Conservation (phyloP, 2,329 filamentous ascomycete genomes). For the Verticillium albo-atrum region DNA sequence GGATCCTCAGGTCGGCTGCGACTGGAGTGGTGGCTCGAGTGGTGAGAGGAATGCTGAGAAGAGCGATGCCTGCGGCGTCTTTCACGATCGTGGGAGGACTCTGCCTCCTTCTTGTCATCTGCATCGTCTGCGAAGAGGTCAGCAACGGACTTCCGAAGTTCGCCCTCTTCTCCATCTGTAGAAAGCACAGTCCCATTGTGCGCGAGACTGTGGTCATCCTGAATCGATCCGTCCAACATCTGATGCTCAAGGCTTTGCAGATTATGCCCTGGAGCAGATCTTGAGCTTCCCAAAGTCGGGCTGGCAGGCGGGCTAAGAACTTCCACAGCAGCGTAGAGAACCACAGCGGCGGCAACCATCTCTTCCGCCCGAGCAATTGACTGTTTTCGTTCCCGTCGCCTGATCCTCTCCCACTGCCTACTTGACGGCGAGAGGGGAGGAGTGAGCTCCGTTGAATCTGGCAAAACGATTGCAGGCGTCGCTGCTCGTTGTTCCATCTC, state of each 20-base stretch:
- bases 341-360: slow-evolving; percentile 47
- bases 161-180: slow-evolving; percentile 24
- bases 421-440: slow-evolving; percentile 27
- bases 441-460: slow-evolving; percentile 30
- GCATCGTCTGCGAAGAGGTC: slow-evolving; percentile 52
- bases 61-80: slow-evolving; percentile 36
- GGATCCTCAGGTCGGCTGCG: slow-evolving; percentile 28
- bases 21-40: slow-evolving; percentile 24
- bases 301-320: slow-evolving; percentile 37
- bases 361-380: slow-evolving; percentile 46
- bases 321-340: slow-evolving; percentile 48
- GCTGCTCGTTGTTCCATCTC: slow-evolving; percentile 34
- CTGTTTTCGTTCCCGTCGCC: slow-evolving; percentile 40
- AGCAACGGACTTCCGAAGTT: slow-evolving; percentile 44
- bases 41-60: slow-evolving; percentile 29
- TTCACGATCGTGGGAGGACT: slow-evolving; percentile 26
- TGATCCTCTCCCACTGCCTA: slow-evolving; percentile 35
- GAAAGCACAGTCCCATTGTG: neutral
- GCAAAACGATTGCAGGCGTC: slow-evolving; percentile 44
- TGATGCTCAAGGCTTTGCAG: neutral
- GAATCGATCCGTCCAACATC: slow-evolving; percentile 13
- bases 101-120: slow-evolving; percentile 18
- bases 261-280: neutral
- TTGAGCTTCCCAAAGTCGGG: slow-evolving; percentile 13
- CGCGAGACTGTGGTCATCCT: slow-evolving; percentile 16